Conservation (phyloP, 768 basidiomycete species). For the Chalciporus chontae region DNA sequence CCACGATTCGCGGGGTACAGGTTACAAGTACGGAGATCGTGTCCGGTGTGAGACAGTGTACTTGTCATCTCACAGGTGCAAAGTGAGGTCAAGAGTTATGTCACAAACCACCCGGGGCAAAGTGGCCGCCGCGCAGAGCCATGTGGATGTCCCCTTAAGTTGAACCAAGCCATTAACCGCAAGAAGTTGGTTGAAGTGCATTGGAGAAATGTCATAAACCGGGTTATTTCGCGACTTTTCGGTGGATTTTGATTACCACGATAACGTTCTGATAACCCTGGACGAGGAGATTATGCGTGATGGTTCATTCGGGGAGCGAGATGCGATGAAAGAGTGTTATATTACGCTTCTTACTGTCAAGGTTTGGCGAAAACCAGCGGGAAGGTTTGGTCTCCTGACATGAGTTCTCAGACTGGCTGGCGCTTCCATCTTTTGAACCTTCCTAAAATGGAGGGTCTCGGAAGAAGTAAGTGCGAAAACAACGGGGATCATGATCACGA, state of each 20-base stretch:
- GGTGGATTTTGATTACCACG: neutral
- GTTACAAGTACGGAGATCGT: too few relatives aligned
- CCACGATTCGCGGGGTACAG: too few relatives aligned
- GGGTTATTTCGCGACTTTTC: neutral
- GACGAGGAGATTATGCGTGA: neutral
- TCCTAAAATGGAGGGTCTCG: slow-evolving; percentile 9
- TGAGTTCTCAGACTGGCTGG: neutral
- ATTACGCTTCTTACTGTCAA: slow-evolving; percentile 1
- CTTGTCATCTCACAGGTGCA: too few relatives aligned
- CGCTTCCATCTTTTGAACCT: neutral
- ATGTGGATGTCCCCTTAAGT: too few relatives aligned
- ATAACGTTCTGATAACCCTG: too few relatives aligned
- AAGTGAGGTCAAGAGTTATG: too few relatives aligned
- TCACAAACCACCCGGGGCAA: too few relatives aligned
- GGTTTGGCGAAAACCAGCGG: neutral
- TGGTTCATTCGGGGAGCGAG: neutral
- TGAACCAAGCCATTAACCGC: too few relatives aligned
- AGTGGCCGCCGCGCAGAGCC: too few relatives aligned
- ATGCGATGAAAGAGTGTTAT: neutral
- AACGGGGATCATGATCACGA: slow-evolving; percentile 10
- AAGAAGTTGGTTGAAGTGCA: neutral
- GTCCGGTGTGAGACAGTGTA: too few relatives aligned
- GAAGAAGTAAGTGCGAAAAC: slow-evolving; percentile 19
- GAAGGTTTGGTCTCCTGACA: slow-evolving; percentile 7
- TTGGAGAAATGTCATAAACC: slow-evolving; percentile 2